These are phyloP conservation scores for Chrysanthemum makinoi DNA, from an alignment of 129 eudicot genomes.

Conservation along the genomic window DNA sequence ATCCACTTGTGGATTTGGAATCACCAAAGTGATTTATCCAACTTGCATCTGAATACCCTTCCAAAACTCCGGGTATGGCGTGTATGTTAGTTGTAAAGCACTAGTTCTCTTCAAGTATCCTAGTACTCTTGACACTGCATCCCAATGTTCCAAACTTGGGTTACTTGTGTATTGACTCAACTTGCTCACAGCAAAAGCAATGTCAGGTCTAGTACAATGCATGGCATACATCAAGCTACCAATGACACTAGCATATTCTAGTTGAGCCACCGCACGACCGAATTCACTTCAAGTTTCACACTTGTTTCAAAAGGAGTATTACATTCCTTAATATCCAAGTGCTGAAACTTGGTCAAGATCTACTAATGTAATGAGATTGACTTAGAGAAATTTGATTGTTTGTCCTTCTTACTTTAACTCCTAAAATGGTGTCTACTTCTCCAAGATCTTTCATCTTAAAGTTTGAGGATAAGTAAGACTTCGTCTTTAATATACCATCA, in stretches of 20 bases:
- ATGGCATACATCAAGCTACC: not conserved
- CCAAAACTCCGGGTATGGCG: not conserved
- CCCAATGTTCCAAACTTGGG: not conserved
- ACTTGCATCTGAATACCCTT: constrained; percentile 15
- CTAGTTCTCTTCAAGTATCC: not conserved
- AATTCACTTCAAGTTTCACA: not conserved
- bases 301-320: not conserved
- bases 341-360: not conserved
- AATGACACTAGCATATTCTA: not conserved
- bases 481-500: not conserved
- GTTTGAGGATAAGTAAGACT: not conserved
- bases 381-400: not conserved
- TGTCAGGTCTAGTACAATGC: not conserved
- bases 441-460: not conserved
- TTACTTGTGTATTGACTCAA: constrained; percentile 5
- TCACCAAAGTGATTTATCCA: constrained; percentile 1
- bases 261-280: not conserved
- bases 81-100: not conserved
- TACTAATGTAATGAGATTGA: not conserved
- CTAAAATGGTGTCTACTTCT: constrained; percentile 3
- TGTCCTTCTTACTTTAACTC: not conserved
- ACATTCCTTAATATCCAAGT: not conserved
- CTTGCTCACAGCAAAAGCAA: constrained; percentile 4
- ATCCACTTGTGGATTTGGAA: not conserved
- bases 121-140: not conserved